These are phyloP conservation scores for Sugiyamaella chiloensis DNA, from an alignment of 805 yeast species.

Conservation along the genomic window DNA sequence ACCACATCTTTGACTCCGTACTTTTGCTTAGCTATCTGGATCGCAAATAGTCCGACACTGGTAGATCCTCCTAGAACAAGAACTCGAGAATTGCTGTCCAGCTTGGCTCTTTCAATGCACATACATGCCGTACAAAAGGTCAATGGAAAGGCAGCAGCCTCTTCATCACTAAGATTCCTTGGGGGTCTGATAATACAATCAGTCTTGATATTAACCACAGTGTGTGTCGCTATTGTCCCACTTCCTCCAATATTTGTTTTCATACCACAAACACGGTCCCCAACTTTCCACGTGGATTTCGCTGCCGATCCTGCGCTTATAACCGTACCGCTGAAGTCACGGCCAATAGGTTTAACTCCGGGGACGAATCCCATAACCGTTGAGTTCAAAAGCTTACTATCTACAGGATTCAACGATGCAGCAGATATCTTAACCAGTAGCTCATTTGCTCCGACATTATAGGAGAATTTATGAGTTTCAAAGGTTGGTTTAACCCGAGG, in stretches of 20 bases:
- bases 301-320: conserved; percentile 52
- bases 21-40: conserved; percentile 54
- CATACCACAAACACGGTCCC: conserved; percentile 65
- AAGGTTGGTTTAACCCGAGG: no score
- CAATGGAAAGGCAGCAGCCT: conserved; percentile 66
- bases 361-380: conserved; percentile 36
- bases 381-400: conserved; percentile 44
- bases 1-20: conserved; percentile 50
- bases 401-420: conserved; percentile 64
- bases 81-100: conserved; percentile 46
- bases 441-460: conserved; percentile 42
- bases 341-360: conserved; percentile 63
- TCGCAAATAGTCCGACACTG: conserved; percentile 55
- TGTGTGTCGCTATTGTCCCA: conserved; percentile 58
- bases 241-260: conserved; percentile 48
- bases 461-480: no score
- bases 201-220: conserved; percentile 49
- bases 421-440: conserved; percentile 57
- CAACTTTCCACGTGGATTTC: conserved; percentile 41
- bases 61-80: conserved; percentile 75
- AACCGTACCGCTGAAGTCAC: conserved; percentile 64
- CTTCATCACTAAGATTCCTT: conserved; percentile 42
- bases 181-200: conserved; percentile 53
- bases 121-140: conserved; percentile 61
- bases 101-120: conserved; percentile 36